phyloP scores from a whole-genome alignment of 257 asterid genomes.

The Apocynum venetum region DNA sequence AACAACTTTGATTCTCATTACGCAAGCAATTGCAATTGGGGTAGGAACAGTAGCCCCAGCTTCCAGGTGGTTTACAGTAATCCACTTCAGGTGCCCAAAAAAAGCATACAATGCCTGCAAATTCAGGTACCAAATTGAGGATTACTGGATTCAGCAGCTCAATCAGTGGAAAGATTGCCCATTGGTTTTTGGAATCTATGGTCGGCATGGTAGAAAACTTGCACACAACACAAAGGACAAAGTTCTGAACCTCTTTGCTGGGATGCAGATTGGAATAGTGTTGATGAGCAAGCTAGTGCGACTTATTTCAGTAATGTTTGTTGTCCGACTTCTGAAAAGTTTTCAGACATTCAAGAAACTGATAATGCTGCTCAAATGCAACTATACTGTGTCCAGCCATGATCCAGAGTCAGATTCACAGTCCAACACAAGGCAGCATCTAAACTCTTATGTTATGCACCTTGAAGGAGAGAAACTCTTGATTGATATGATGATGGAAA shows the following conservation, averaged over 20 bases:
- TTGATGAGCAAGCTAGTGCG: slow-evolving; percentile 54
- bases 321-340: slow-evolving; percentile 27
- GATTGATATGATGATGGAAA: slow-evolving; percentile 51
- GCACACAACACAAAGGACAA: slow-evolving; percentile 37
- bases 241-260: slow-evolving; percentile 40
- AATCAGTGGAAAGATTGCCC: slow-evolving; percentile 52
- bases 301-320: slow-evolving; percentile 40
- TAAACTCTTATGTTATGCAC: slow-evolving; percentile 52
- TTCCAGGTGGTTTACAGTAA: slow-evolving; percentile 56
- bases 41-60: slow-evolving; percentile 73
- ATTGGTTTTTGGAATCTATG: slow-evolving; percentile 33
- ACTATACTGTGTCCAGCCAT: slow-evolving; percentile 8
- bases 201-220: slow-evolving; percentile 39
- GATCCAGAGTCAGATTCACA: slow-evolving; percentile 33
- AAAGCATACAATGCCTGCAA: slow-evolving; percentile 20
- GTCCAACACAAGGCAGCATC: slow-evolving; percentile 35
- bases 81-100: slow-evolving; percentile 56
- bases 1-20: slow-evolving; percentile 40
- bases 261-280: slow-evolving; percentile 49
- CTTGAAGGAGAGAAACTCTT: slow-evolving; percentile 78
- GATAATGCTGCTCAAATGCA: slow-evolving; percentile 25
- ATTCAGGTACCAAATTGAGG: slow-evolving; percentile 35
- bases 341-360: slow-evolving; percentile 25
- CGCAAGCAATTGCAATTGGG: slow-evolving; percentile 53
- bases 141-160: slow-evolving; percentile 54